Percentiles rank a stretch among this genome's conserved stretches.
These are phyloP conservation scores for Aegilops tauschii DNA, from an alignment of 176 grass and related monocot species.

Conservation along the genomic window DNA sequence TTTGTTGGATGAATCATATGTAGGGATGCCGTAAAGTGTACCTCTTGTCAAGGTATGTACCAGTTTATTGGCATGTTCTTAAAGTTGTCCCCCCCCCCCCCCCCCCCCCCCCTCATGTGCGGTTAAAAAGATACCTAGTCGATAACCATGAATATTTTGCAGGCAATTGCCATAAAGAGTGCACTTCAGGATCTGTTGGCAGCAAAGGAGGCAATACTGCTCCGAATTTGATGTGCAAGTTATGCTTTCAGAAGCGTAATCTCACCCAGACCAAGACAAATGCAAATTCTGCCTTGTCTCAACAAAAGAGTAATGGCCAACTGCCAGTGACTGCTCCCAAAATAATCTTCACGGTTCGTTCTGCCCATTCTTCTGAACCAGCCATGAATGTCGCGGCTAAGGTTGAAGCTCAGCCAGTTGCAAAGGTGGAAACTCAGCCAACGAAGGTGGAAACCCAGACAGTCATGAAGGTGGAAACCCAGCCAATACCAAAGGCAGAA, in stretches of 20 bases:
- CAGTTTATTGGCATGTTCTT: constrained; percentile 17
- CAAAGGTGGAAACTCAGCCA: not conserved
- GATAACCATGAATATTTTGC: constrained; percentile 41
- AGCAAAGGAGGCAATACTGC: constrained; percentile 27
- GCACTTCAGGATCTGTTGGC: constrained; percentile 44
- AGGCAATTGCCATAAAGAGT: constrained; percentile 90
- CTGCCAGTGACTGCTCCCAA: constrained; percentile 32
- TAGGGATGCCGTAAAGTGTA: constrained; percentile 75
- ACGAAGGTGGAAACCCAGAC: constrained; percentile 4
- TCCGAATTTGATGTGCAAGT: constrained; percentile 60
- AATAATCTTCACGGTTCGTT: constrained; percentile 51
- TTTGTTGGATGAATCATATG: constrained; percentile 36
- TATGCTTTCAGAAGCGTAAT: constrained; percentile 53
- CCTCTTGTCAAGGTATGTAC: constrained; percentile 79
- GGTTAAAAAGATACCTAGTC: not conserved
- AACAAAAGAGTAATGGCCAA: constrained; percentile 43
- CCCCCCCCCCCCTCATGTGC: not conserved
- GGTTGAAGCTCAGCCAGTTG: constrained; percentile 9
- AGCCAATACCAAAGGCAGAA: not conserved
- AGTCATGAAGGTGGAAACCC: constrained; percentile 19
- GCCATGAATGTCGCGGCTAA: constrained; percentile 8
- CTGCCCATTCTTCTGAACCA: constrained; percentile 41
- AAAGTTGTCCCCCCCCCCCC: too few relatives aligned
- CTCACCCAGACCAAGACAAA: constrained; percentile 38
- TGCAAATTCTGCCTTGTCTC: constrained; percentile 22